Percentiles rank a stretch among this genome's conserved stretches.
phyloP scores from a whole-genome alignment of 768 basidiomycete genomes.

The Pleurotus cornucopiae region DNA sequence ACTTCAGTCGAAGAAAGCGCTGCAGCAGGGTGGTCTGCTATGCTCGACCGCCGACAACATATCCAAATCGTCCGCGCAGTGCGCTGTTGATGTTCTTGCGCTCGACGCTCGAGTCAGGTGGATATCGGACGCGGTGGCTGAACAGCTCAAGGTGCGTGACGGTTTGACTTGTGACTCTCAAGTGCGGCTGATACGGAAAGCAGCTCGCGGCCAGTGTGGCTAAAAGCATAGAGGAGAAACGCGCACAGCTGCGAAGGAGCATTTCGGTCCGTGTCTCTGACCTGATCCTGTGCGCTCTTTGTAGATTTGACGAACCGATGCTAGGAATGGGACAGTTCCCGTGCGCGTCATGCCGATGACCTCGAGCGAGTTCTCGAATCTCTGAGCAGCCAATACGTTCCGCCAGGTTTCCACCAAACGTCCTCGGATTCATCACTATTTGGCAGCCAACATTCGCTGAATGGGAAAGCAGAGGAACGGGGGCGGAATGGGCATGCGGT shows the following conservation, averaged over 20 bases:
- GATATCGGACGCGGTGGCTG: constrained; percentile 68
- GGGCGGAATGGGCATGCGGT: constrained; percentile 10
- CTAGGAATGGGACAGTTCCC: constrained; percentile 69
- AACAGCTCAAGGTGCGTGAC: constrained; percentile 65
- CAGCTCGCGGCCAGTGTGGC: constrained; percentile 73
- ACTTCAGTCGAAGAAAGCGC: constrained; percentile 77
- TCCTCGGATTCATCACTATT: constrained; percentile 73
- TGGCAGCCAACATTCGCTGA: constrained; percentile 65
- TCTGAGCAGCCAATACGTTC: constrained; percentile 68
- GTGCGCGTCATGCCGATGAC: constrained; percentile 54
- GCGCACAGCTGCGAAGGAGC: constrained; percentile 52
- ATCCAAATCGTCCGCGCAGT: constrained; percentile 63
- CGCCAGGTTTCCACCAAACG: constrained; percentile 70
- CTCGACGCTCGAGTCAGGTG: constrained; percentile 79
- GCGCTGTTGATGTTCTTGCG: constrained; percentile 67
- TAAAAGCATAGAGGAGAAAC: constrained; percentile 71
- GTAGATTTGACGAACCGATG: background rate
- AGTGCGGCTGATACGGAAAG: background rate
- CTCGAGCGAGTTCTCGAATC: constrained; percentile 72
- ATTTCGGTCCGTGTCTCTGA: constrained; percentile 45
- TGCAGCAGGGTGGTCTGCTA: constrained; percentile 73
- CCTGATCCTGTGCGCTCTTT: background rate
- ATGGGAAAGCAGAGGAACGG: constrained; percentile 15
- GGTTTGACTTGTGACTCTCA: background rate
- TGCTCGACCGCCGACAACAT: constrained; percentile 63